Conservation (phyloP, 2,329 filamentous ascomycete species). For the Penicillium sp. region DNA sequence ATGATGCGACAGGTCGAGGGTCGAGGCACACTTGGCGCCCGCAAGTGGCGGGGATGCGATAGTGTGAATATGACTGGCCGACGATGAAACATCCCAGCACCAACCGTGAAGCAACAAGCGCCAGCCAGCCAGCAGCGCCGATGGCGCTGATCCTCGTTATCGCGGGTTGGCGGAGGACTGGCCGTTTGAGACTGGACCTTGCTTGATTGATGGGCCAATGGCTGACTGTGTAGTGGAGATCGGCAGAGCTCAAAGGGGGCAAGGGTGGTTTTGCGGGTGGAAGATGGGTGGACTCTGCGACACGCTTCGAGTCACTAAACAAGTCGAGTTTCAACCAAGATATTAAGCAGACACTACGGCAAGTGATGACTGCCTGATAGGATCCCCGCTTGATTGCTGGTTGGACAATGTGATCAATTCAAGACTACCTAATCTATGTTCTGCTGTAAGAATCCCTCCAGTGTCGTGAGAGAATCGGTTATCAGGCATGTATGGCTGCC, state of each 20-base stretch:
- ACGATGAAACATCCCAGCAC: conserved; percentile 18
- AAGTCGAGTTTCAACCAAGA: background rate
- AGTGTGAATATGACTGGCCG: conserved; percentile 15
- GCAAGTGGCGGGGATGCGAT: background rate
- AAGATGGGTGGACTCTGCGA: background rate
- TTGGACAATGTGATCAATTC: background rate
- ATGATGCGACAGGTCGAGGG: conserved; percentile 16
- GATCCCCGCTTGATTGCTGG: background rate
- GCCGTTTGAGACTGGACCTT: conserved; percentile 23
- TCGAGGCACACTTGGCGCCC: conserved; percentile 1
- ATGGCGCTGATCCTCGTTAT: conserved; percentile 15
- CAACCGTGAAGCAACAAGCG: conserved; percentile 16
- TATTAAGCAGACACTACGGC: background rate
- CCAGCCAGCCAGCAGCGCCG: conserved; percentile 1
- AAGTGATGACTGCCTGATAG: background rate
- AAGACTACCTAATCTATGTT: background rate
- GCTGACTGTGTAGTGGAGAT: conserved; percentile 8
- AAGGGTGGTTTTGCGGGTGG: background rate
- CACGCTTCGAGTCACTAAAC: background rate
- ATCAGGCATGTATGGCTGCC: background rate
- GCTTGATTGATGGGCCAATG: conserved; percentile 17
- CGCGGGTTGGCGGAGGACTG: conserved; percentile 9
- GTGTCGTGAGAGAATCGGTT: background rate
- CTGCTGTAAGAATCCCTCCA: background rate
- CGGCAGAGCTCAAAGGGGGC: background rate